A percentile compares a stretch with the other conserved stretches of the same genome.
Conservation (phyloP, 2,329 filamentous ascomycete species). For the Alternaria incomplexa region DNA sequence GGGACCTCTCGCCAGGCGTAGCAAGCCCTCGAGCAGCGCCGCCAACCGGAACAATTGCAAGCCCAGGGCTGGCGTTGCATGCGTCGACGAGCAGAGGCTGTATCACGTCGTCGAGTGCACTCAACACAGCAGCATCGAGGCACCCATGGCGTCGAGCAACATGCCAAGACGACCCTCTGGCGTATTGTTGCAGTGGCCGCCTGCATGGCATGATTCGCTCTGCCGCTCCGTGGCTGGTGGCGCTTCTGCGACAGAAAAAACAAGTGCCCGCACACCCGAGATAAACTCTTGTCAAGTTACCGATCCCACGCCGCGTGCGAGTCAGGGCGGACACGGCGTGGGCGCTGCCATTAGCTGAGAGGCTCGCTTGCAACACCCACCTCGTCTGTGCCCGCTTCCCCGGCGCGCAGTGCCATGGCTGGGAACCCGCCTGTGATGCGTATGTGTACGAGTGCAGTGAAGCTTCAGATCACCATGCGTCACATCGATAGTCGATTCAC, state of each 20-base stretch:
- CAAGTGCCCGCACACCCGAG: conserved; percentile 32
- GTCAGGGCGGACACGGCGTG: conserved; percentile 22
- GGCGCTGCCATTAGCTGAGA: conserved; percentile 20
- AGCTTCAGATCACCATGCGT: conserved; percentile 27
- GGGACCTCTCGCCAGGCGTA: not conserved
- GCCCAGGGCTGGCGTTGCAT: conserved; percentile 33
- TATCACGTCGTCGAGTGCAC: conserved; percentile 33
- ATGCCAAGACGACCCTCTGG: conserved; percentile 20
- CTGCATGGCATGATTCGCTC: conserved; percentile 42
- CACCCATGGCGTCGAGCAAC: conserved; percentile 30
- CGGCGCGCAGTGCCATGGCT: conserved; percentile 19
- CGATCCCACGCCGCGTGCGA: conserved; percentile 33
- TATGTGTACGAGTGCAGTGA: not conserved
- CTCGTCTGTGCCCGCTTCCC: conserved; percentile 39
- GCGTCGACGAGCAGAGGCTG: conserved; percentile 20
- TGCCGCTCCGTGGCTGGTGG: conserved; percentile 30
- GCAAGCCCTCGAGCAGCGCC: conserved; percentile 8
- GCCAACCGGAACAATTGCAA: conserved; percentile 28
- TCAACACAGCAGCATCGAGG: conserved; percentile 23
- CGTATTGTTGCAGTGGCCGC: conserved; percentile 34
- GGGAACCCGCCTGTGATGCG: conserved; percentile 12
- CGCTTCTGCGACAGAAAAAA: conserved; percentile 38
- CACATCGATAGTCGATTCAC: conserved; percentile 22
- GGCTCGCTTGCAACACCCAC: conserved; percentile 30
- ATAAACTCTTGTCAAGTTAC: conserved; percentile 18